Percentiles rank a stretch among this genome's conserved stretches.
Conservation (phyloP, 192 early-diverging fungal species). For the Coemansia sp. region DNA sequence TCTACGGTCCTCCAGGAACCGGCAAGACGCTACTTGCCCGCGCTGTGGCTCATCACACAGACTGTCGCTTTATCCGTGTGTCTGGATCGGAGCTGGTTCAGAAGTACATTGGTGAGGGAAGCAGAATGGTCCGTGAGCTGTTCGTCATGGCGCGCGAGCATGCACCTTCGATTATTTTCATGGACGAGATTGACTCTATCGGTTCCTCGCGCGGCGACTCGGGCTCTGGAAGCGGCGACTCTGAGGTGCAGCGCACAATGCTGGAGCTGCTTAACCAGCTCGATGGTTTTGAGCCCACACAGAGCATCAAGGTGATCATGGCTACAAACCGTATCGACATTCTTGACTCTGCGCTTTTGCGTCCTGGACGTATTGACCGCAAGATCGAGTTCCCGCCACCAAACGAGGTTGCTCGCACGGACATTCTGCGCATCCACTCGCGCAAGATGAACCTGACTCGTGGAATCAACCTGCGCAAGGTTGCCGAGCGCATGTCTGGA, state of each 20-base stretch:
- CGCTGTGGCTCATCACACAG: conserved; percentile 91
- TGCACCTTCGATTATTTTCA: conserved; percentile 89
- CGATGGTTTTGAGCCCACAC: conserved; percentile 86
- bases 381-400: conserved; percentile 93
- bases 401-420: conserved; percentile 79
- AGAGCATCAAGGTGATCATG: conserved; percentile 94
- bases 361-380: conserved; percentile 86
- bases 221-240: conserved; percentile 76
- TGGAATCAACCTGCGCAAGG: conserved; percentile 86
- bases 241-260: conserved; percentile 91
- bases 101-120: conserved; percentile 92
- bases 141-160: conserved; percentile 92
- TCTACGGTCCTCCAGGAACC: conserved; percentile 88
- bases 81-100: conserved; percentile 88
- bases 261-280: conserved; percentile 87
- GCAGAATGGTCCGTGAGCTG: conserved; percentile 87
- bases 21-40: conserved; percentile 87
- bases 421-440: conserved; percentile 89
- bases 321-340: conserved; percentile 92
- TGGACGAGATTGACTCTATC: conserved; percentile 92
- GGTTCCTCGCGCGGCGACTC: conserved; percentile 82
- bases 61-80: conserved; percentile 89
- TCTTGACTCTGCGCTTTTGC: conserved; percentile 81
- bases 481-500: conserved; percentile 83
- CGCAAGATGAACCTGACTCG: conserved; percentile 90